Percentiles rank a stretch among this genome's conserved stretches.
Conservation (phyloP, 2,329 filamentous ascomycete species). For the Trichoderma sp. region DNA sequence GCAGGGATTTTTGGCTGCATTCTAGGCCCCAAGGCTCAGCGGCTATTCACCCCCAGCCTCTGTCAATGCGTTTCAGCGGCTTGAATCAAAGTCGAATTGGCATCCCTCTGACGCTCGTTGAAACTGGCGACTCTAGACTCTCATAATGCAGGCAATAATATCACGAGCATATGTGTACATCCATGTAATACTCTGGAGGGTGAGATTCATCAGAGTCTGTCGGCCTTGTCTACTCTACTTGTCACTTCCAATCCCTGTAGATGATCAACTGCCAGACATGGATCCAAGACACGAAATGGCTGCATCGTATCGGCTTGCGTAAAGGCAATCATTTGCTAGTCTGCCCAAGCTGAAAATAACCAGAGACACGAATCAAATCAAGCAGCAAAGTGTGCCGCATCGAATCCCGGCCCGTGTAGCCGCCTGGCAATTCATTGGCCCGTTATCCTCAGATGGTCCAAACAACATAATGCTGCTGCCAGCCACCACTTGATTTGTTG, state of each 20-base stretch:
- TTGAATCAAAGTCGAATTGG: not conserved
- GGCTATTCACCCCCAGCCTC: not conserved
- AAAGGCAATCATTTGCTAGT: not conserved
- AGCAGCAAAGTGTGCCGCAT: not conserved
- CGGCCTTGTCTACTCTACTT: not conserved
- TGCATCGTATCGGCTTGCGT: not conserved
- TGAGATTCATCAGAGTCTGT: not conserved
- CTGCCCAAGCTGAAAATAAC: not conserved
- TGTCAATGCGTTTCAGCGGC: not conserved
- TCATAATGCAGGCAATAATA: not conserved
- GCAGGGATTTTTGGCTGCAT: not conserved
- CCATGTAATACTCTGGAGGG: not conserved
- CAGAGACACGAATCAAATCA: not conserved
- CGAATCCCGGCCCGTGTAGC: not conserved
- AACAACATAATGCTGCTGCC: not conserved
- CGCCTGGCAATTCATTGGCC: not conserved
- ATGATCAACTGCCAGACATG: not conserved
- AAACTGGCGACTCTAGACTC: not conserved
- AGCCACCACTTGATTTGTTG: not conserved
- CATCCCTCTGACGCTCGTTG: not conserved
- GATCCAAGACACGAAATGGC: not conserved
- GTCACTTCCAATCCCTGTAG: not conserved
- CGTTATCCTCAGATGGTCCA: not conserved
- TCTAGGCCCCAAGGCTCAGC: not conserved
- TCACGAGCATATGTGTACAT: not conserved